These are phyloP conservation scores for Plasmodium sp. DNA, from an alignment of 169 alveolate species.

Conservation along the genomic window DNA sequence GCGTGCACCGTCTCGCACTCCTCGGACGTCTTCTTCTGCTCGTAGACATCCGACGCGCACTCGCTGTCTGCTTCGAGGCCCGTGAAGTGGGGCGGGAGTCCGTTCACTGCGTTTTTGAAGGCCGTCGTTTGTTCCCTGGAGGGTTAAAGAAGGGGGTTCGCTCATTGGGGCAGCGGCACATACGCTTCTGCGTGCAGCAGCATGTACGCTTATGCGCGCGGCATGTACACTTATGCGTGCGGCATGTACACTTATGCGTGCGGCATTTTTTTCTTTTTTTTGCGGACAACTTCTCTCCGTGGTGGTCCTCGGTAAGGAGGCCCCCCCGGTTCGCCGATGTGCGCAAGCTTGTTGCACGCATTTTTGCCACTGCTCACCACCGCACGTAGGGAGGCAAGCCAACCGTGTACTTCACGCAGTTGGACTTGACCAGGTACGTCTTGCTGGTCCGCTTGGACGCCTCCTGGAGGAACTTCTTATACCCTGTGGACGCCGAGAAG, in stretches of 20 bases:
- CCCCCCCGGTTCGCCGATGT: neutral
- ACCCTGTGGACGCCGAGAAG: constrained; percentile 87
- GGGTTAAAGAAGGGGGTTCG: neutral
- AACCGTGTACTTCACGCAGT: constrained; percentile 87
- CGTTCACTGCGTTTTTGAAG: constrained; percentile 78
- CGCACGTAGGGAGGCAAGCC: constrained; percentile 81
- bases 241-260: neutral
- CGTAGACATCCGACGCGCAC: constrained; percentile 82
- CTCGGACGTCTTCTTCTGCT: constrained; percentile 71
- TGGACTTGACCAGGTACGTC: constrained; percentile 84
- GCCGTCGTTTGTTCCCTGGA: constrained; percentile 79
- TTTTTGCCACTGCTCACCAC: constrained; percentile 13
- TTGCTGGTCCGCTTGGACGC: constrained; percentile 73
- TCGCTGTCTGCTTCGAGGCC: constrained; percentile 69
- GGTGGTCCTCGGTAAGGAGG: neutral
- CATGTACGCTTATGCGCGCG: no score
- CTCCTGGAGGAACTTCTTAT: constrained; percentile 80
- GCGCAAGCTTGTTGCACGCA: neutral
- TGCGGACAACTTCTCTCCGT: neutral
- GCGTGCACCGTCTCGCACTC: constrained; percentile 77
- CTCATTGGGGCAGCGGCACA: neutral
- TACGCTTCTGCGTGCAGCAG: neutral
- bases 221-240: neutral
- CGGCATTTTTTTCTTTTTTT: neutral
- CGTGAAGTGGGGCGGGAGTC: constrained; percentile 80